Percentiles rank a stretch among this genome's conserved stretches.
Evolutionary conservation across 768 basidiomycete genomes (phyloP).

Genomic region (Suillus tomentosus): DNA sequence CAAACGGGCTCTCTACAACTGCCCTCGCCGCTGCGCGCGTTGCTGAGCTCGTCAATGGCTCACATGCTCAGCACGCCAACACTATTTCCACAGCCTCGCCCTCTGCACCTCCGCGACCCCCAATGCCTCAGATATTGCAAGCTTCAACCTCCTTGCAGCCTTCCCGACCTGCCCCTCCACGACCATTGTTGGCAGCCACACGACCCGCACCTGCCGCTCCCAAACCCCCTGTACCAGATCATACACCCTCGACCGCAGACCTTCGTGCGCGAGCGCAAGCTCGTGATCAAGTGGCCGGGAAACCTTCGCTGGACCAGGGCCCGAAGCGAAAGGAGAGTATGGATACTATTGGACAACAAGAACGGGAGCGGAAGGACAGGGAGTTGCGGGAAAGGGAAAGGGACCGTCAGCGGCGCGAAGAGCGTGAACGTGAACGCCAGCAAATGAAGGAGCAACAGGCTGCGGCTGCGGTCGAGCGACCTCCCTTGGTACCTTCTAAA

Average conservation of each 20-base stretch:
- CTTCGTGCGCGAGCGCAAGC: slow-evolving; percentile 65
- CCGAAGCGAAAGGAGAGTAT: slow-evolving; percentile 57
- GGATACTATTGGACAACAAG: slow-evolving; percentile 36
- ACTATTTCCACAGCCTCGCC: slow-evolving; percentile 40
- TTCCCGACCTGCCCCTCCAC: slow-evolving; percentile 67
- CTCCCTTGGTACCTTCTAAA: slow-evolving; percentile 47
- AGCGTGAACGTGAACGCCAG: slow-evolving; percentile 35
- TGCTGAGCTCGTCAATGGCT: slow-evolving; percentile 63
- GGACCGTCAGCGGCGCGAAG: slow-evolving; percentile 36
- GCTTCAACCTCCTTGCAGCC: slow-evolving; percentile 48
- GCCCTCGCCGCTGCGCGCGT: slow-evolving; percentile 56
- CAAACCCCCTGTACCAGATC: slow-evolving; percentile 42
- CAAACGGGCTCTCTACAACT: slow-evolving; percentile 43
- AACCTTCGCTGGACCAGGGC: slow-evolving; percentile 33
- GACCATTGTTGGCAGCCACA: slow-evolving; percentile 59
- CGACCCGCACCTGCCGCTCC: slow-evolving; percentile 57
- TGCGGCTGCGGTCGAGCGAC: slow-evolving; percentile 40
- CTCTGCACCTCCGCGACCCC: slow-evolving; percentile 27
- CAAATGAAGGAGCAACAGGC: slow-evolving; percentile 20
- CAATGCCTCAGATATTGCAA: slow-evolving; percentile 28
- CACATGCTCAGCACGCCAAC: slow-evolving; percentile 41
- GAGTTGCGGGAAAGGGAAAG: slow-evolving; percentile 42
- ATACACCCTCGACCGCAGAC: slow-evolving; percentile 65
- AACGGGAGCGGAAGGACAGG: slow-evolving; percentile 33
- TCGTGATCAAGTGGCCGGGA: slow-evolving; percentile 35